Base-by-base conservation (phyloP, 352 stramenopile genomes). In the Phytophthora agathidicida region DNA sequence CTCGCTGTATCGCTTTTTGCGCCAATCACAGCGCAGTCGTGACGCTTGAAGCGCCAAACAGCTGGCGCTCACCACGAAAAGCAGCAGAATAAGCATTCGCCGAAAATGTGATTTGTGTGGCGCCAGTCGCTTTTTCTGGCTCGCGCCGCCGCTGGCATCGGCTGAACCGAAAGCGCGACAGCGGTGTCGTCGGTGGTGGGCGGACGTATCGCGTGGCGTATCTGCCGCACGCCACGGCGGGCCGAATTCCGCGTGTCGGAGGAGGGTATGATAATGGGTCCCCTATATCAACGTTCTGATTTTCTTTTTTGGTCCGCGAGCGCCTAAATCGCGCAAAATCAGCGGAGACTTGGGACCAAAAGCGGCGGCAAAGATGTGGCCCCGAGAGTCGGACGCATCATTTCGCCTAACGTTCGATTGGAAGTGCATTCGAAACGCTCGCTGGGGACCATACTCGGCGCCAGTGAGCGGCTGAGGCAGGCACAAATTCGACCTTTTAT, bases 371-470 rank as follows among this genome's bases (percentile, higher is more conserved):
- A 38, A 60, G 30, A 53, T 46, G 42, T 24, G 49, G 52, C 36
- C 9, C 37, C 14, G 24, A 64, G 58, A 67, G 48, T 48, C 45
- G 46, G 46, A 49, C 38, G 55, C 36, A 59, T 60, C 54, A 55
- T 10, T 14, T 43, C 28, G 30, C 23, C 47, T 53, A 69, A 68
- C 45, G 60, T 71, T 71, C 62, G 62, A 71, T 71, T 71, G 62
- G 56, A 71, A 67, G 30, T 17, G 37, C 36, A 26, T 14, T 17
- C 44, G 28, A 51, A 49, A 49, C 42, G 42, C 8, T 27, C 31
- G 30, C n/a, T n/a, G n/a, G n/a, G n/a, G n/a, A n/a, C n/a, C 19
- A 36, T 32, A 52, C 10, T 60, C 13, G 20, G 31, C 37, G 24
- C 35, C 47, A 56, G 47, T 41, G 0, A 31, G 16, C 30, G 33